phyloP scores from a whole-genome alignment of 2,329 filamentous ascomycete species.

The Colletotrichum tanaceti region DNA sequence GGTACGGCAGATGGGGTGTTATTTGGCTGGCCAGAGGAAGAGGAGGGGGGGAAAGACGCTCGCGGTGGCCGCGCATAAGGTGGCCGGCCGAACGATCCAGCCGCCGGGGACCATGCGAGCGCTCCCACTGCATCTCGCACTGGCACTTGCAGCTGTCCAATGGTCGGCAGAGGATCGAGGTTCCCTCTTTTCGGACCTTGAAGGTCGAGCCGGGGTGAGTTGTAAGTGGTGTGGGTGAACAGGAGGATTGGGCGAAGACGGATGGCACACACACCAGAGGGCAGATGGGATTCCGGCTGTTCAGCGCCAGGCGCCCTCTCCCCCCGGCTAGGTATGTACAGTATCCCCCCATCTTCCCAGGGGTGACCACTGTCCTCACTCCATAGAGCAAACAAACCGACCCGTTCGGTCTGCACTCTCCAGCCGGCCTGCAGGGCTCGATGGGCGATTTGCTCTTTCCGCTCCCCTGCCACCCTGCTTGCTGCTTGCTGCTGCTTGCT shows the following conservation, averaged over 20 bases:
- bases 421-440: slow-evolving; percentile 2
- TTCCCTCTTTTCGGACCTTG: not conserved
- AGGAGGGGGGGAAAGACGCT: not conserved
- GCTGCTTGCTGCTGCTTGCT: slow-evolving; percentile 10
- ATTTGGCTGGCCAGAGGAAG: slow-evolving; percentile 21
- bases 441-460: slow-evolving; percentile 14
- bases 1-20: slow-evolving; percentile 23
- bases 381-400: not conserved
- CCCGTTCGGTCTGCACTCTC: not conserved
- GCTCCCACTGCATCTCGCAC: slow-evolving; percentile 30
- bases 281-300: not conserved
- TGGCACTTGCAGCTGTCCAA: slow-evolving; percentile 40
- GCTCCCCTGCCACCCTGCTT: slow-evolving; percentile 7
- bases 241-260: not conserved
- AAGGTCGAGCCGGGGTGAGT: not conserved
- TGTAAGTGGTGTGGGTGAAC: slow-evolving; percentile 1
- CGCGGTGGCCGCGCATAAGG: slow-evolving; percentile 10
- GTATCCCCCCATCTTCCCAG: not conserved
- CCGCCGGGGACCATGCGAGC: slow-evolving; percentile 27
- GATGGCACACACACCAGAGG: slow-evolving; percentile 2
- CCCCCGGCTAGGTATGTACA: no score
- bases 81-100: slow-evolving; percentile 29
- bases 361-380: not conserved
- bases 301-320: slow-evolving; percentile 4
- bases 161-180: slow-evolving; percentile 2